A percentile compares a stretch with the other conserved stretches of the same genome.
phyloP scores from a whole-genome alignment of 208 protist species.

The Leishmania lainsoni region DNA sequence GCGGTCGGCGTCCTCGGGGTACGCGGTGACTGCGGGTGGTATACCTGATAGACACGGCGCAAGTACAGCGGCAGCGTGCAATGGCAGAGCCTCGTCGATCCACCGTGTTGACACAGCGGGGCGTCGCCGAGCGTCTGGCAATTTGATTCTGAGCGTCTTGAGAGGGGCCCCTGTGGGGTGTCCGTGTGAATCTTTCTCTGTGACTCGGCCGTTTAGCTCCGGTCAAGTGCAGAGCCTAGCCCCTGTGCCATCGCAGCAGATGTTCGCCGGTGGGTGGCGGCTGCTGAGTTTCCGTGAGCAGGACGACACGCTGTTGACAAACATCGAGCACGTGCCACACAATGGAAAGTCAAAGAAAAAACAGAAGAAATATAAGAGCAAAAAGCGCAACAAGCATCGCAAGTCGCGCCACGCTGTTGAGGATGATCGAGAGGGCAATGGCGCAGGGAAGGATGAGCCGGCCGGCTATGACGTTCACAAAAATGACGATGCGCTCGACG shows the following conservation, averaged over 20 bases:
- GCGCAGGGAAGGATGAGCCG: too few relatives aligned
- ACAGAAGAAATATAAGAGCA: constrained; percentile 25
- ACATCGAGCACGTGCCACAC: constrained; percentile 23
- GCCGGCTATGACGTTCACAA: not conserved
- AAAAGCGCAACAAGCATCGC: constrained; percentile 19
- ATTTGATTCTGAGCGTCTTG: constrained; percentile 7
- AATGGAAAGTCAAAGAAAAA: constrained; percentile 18
- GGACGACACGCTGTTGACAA: constrained; percentile 35
- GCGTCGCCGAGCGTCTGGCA: constrained; percentile 13
- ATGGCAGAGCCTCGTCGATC: not conserved
- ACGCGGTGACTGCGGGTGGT: not conserved
- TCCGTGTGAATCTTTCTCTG: constrained; percentile 4
- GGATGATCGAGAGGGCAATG: not conserved
- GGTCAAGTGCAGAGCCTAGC: not conserved
- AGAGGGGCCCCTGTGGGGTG: not conserved
- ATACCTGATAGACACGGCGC: not conserved
- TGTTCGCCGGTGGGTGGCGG: constrained; percentile 14
- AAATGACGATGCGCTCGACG: not conserved
- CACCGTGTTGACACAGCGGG: not conserved
- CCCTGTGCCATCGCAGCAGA: constrained; percentile 15
- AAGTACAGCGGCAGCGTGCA: not conserved
- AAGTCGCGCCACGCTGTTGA: constrained; percentile 5
- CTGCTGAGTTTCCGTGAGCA: constrained; percentile 45
- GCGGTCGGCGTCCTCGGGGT: not conserved
- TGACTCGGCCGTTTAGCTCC: constrained; percentile 16